Conservation (phyloP, 1,284 basidiomycete species). For the Ustilago nuda region DNA sequence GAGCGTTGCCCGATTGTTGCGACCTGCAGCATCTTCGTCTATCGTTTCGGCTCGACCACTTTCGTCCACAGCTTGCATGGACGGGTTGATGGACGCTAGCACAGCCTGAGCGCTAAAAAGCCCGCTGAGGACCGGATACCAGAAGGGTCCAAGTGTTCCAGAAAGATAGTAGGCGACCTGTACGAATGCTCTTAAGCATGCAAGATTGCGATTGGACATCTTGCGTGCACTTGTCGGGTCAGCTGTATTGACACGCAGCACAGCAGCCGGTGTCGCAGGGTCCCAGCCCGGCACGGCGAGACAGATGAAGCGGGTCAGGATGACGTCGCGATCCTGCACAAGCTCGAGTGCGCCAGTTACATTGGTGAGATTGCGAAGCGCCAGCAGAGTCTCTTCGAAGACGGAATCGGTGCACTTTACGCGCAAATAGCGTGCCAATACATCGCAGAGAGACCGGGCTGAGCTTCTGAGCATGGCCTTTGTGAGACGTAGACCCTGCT, state of each 20-base stretch:
- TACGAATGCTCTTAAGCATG: slow-evolving; percentile 86
- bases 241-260: slow-evolving; percentile 11
- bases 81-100: slow-evolving; percentile 22
- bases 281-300: slow-evolving; percentile 76
- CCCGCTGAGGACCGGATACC: slow-evolving; percentile 86
- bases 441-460: slow-evolving; percentile 90
- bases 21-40: slow-evolving; percentile 13
- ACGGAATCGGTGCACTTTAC: slow-evolving; percentile 89
- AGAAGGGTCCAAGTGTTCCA: slow-evolving; percentile 84
- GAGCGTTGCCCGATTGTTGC: slow-evolving; percentile 31
- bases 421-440: slow-evolving; percentile 85
- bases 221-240: slow-evolving; percentile 65
- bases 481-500: slow-evolving; percentile 74
- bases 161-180: slow-evolving; percentile 83
- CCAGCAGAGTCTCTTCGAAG: slow-evolving; percentile 83
- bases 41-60: not conserved
- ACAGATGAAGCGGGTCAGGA: slow-evolving; percentile 86
- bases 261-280: slow-evolving; percentile 14
- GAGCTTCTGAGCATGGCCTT: slow-evolving; percentile 83
- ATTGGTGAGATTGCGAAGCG: slow-evolving; percentile 85
- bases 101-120: slow-evolving; percentile 51
- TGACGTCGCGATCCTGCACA: slow-evolving; percentile 88
- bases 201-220: slow-evolving; percentile 87
- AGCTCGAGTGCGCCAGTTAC: slow-evolving; percentile 89
- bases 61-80: slow-evolving; percentile 3